Conservation (phyloP, 352 stramenopile species). For the Phytopythium oedochilum region DNA sequence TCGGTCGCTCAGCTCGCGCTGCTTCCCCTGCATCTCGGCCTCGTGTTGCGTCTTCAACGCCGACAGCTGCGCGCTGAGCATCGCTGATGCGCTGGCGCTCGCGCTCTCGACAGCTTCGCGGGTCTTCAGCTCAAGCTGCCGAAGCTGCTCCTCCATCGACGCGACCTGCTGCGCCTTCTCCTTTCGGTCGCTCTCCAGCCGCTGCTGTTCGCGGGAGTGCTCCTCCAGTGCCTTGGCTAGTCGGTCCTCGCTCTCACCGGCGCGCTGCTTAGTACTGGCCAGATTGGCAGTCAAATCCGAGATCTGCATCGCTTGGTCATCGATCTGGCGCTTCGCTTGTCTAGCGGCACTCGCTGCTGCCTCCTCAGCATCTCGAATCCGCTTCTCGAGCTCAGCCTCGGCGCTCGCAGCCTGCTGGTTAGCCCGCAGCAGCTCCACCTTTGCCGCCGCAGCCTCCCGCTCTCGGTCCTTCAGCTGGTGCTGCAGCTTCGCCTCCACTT, state of each 20-base stretch:
- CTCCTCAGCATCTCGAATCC: slow-evolving; percentile 16
- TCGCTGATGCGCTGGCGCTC: slow-evolving; percentile 1
- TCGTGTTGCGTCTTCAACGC: not conserved
- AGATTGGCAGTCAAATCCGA: not conserved
- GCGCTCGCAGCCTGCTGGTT: slow-evolving; percentile 18
- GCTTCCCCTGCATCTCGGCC: not conserved
- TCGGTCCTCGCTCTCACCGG: not conserved
- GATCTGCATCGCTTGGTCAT: slow-evolving; percentile 9
- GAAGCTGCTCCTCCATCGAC: slow-evolving; percentile 9
- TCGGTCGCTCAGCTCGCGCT: not conserved
- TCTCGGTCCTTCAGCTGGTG: slow-evolving; percentile 36
- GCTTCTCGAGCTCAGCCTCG: slow-evolving; percentile 7
- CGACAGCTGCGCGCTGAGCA: not conserved
- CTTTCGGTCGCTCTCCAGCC: not conserved
- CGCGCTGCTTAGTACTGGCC: not conserved
- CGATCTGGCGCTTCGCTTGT: slow-evolving; percentile 9
- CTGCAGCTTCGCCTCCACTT: slow-evolving; percentile 25
- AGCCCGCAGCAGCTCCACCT: slow-evolving; percentile 18
- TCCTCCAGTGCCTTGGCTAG: not conserved
- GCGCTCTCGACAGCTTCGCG: slow-evolving; percentile 14
- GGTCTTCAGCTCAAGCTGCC: slow-evolving; percentile 13
- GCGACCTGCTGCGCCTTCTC: slow-evolving; percentile 22
- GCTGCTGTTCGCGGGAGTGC: not conserved
- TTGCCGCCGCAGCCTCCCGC: slow-evolving; percentile 27
- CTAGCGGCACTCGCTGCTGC: slow-evolving; percentile 11